Evolutionary conservation across 805 yeast species (phyloP).

Genomic region (Candida ipomoeae): DNA sequence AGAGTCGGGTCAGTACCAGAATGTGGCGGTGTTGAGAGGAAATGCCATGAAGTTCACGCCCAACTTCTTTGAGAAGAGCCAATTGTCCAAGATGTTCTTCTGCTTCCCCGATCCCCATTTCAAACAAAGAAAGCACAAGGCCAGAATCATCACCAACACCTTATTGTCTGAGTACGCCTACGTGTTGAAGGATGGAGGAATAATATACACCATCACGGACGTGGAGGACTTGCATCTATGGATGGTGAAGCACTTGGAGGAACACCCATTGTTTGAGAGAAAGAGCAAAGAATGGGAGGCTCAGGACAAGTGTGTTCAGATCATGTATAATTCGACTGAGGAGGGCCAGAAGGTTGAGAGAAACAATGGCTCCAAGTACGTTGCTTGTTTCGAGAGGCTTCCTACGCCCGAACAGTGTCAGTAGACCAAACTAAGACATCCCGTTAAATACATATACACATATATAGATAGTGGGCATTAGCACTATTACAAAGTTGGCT

Average conservation of each 20-base stretch:
- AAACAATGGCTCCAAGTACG: slow-evolving; percentile 79
- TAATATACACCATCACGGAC: slow-evolving; percentile 92
- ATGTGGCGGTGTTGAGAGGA: slow-evolving; percentile 86
- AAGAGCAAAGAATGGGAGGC: slow-evolving; percentile 74
- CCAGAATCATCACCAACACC: slow-evolving; percentile 89
- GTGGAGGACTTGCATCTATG: slow-evolving; percentile 89
- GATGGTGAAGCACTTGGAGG: slow-evolving; percentile 92
- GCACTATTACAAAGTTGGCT: slow-evolving; percentile 8
- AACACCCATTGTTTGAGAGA: slow-evolving; percentile 87
- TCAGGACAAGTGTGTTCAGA: slow-evolving; percentile 72
- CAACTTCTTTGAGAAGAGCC: slow-evolving; percentile 81
- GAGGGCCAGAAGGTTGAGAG: slow-evolving; percentile 96
- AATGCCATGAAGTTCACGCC: slow-evolving; percentile 98
- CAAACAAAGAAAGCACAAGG: slow-evolving; percentile 95
- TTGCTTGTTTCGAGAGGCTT: slow-evolving; percentile 81
- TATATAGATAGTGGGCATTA: slow-evolving; percentile 1
- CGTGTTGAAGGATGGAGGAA: slow-evolving; percentile 80
- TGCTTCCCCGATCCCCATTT: slow-evolving; percentile 99
- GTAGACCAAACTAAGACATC: slow-evolving; percentile 1
- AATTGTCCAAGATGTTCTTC: slow-evolving; percentile 87
- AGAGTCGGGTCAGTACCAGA: slow-evolving; percentile 54
- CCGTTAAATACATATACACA: not conserved
- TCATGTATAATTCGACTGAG: slow-evolving; percentile 92
- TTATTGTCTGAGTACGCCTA: slow-evolving; percentile 89
- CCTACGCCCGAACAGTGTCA: slow-evolving; percentile 48